A percentile compares a stretch with the other conserved stretches of the same genome.
Conservation (phyloP, 2,329 filamentous ascomycete species). For the Hypoxylon sp. region DNA sequence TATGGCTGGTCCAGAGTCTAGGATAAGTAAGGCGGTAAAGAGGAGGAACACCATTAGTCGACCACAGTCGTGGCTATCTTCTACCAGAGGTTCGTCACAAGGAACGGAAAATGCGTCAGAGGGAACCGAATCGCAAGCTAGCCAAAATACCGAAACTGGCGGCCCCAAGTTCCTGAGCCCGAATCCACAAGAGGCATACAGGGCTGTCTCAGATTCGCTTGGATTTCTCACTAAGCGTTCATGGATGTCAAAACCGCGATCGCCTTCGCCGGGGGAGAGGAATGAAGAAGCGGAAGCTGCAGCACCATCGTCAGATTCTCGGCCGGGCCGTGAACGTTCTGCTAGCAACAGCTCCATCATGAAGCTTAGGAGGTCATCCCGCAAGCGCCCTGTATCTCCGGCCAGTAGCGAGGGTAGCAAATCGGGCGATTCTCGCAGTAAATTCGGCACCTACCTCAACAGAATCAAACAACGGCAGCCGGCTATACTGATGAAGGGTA, state of each 20-base stretch:
- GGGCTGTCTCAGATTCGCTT: conserved; percentile 56
- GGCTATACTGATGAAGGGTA: conserved; percentile 51
- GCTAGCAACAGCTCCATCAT: conserved; percentile 43
- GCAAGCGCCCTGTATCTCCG: conserved; percentile 45
- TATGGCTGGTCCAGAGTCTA: conserved; percentile 40
- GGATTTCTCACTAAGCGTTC: conserved; percentile 59
- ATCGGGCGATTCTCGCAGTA: conserved; percentile 48
- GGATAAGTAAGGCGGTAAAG: conserved; percentile 47
- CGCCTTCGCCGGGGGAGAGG: conserved; percentile 54
- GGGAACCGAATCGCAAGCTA: conserved; percentile 28
- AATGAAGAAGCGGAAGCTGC: conserved; percentile 40
- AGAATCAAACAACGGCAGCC: conserved; percentile 60
- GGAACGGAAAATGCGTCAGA: conserved; percentile 45
- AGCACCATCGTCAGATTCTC: conserved; percentile 29
- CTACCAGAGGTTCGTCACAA: conserved; percentile 53
- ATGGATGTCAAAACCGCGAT: conserved; percentile 60
- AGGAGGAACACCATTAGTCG: conserved; percentile 58
- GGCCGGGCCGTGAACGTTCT: conserved; percentile 38
- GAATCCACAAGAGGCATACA: conserved; percentile 47
- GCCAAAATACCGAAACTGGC: conserved; percentile 8
- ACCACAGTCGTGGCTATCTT: conserved; percentile 61
- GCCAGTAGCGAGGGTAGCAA: conserved; percentile 44
- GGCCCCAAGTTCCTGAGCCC: conserved; percentile 40
- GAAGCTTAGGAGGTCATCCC: conserved; percentile 44
- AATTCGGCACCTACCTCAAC: conserved; percentile 53